phyloP scores from a whole-genome alignment of 1,139 yeast species.

The Hanseniaspora gamundiae region DNA sequence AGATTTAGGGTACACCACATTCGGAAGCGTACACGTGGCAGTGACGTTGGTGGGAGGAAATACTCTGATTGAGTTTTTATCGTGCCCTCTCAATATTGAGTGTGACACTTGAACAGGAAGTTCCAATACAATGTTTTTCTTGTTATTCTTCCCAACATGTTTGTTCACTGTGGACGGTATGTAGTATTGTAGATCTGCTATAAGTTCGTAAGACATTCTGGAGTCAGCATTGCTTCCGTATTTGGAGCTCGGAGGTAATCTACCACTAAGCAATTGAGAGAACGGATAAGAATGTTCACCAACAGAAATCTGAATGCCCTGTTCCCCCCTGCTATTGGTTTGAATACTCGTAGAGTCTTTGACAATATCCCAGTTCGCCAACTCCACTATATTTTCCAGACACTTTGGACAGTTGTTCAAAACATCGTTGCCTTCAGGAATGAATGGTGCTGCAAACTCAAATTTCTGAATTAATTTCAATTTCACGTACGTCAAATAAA shows the following conservation, averaged over 20 bases:
- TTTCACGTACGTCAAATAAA: slow-evolving; percentile 40
- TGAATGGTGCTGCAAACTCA: slow-evolving; percentile 51
- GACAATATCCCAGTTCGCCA: slow-evolving; percentile 86
- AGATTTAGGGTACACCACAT: slow-evolving; percentile 80
- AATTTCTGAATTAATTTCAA: slow-evolving; percentile 61
- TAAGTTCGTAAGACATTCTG: slow-evolving; percentile 57
- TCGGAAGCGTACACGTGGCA: slow-evolving; percentile 78
- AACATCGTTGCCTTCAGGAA: slow-evolving; percentile 36
- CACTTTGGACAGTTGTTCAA: slow-evolving; percentile 49
- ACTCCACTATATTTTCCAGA: slow-evolving; percentile 37
- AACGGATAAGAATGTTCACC: slow-evolving; percentile 87
- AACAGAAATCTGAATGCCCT: slow-evolving; percentile 19
- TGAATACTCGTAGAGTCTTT: slow-evolving; percentile 20
- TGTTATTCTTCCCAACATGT: slow-evolving; percentile 14
- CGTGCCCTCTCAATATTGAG: slow-evolving; percentile 71
- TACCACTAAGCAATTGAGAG: slow-evolving; percentile 82
- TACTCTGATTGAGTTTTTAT: slow-evolving; percentile 74
- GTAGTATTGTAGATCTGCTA: slow-evolving; percentile 47
- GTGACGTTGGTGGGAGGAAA: slow-evolving; percentile 93
- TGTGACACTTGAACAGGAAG: slow-evolving; percentile 68
- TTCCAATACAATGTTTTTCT: slow-evolving; percentile 31
- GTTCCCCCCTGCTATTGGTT: not conserved
- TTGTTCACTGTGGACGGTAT: slow-evolving; percentile 16
- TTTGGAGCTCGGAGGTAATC: slow-evolving; percentile 70
- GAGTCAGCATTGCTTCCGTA: slow-evolving; percentile 46